Evolutionary conservation across 495 filamentous ascomycete species (phyloP).

Genomic region (Hapsidospora chrysogenum): DNA sequence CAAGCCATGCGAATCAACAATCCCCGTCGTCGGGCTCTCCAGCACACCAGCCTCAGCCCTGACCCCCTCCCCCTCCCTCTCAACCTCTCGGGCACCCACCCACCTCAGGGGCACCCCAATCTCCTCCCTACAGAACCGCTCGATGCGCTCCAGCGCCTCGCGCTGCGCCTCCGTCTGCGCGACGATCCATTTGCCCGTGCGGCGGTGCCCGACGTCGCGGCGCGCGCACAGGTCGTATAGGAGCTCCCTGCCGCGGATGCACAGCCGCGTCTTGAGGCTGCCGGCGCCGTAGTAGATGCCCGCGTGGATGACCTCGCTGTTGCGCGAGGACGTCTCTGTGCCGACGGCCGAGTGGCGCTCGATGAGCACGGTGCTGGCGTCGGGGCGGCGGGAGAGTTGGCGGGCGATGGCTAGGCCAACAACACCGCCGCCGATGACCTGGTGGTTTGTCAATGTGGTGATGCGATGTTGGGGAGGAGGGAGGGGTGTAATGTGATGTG

Average conservation of each 20-base stretch:
- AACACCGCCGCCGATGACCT: conserved; percentile 82
- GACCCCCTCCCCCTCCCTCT: conserved; percentile 24
- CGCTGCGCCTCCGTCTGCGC: conserved; percentile 62
- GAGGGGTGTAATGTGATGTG: neutral
- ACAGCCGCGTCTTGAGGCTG: conserved; percentile 71
- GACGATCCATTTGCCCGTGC: conserved; percentile 87
- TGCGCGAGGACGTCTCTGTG: conserved; percentile 82
- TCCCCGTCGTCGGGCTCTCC: conserved; percentile 72
- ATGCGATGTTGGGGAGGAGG: neutral
- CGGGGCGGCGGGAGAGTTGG: conserved; percentile 40
- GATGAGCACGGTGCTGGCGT: conserved; percentile 52
- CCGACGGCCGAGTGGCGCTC: conserved; percentile 66
- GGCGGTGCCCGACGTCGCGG: conserved; percentile 49
- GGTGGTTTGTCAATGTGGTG: neutral
- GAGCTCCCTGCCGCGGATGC: conserved; percentile 55
- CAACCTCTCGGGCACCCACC: conserved; percentile 51
- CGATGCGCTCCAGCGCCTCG: conserved; percentile 44
- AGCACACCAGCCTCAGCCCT: conserved; percentile 57
- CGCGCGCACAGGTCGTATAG: conserved; percentile 64
- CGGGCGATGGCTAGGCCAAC: conserved; percentile 83
- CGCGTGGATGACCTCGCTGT: conserved; percentile 94
- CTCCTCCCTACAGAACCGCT: conserved; percentile 40
- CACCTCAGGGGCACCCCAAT: conserved; percentile 62
- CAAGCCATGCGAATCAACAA: conserved; percentile 70
- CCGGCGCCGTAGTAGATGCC: conserved; percentile 76